These are phyloP conservation scores for Isochrysis galbana DNA, from an alignment of 78 protist species.

Conservation along the genomic window DNA sequence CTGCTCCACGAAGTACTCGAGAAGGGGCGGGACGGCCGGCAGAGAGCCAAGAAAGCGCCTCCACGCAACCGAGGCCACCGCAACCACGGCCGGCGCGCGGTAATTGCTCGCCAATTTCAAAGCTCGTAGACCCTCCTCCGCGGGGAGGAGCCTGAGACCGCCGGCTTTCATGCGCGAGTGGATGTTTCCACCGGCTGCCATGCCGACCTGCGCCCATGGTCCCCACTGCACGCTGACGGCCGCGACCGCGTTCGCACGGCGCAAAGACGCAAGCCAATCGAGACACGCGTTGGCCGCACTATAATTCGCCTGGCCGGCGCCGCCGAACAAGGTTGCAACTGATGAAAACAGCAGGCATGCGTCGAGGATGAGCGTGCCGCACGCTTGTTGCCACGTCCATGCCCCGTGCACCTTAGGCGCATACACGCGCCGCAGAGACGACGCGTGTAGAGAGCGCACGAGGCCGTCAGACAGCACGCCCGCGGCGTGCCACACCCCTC, in stretches of 20 bases:
- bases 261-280: slow-evolving; percentile 1
- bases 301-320: slow-evolving; percentile 3
- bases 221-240: neutral
- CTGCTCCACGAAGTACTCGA: neutral
- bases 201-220: neutral
- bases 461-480: neutral
- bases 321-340: neutral
- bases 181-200: neutral
- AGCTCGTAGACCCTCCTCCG: neutral
- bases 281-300: slow-evolving; percentile 37
- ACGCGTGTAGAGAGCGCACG: neutral
- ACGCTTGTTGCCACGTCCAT: neutral
- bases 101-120: neutral
- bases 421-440: neutral
- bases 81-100: neutral
- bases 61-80: neutral
- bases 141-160: neutral
- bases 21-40: neutral
- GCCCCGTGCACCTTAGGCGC: slow-evolving; percentile 9
- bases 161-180: neutral
- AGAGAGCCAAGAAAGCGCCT: neutral
- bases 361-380: neutral
- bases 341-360: neutral
- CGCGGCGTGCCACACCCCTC: neutral
- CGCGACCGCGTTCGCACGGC: neutral